A percentile compares a stretch with the other conserved stretches of the same genome.
Evolutionary conservation across 2,329 filamentous ascomycete genomes (phyloP).

Genomic region (Fusarium drepaniforme): DNA sequence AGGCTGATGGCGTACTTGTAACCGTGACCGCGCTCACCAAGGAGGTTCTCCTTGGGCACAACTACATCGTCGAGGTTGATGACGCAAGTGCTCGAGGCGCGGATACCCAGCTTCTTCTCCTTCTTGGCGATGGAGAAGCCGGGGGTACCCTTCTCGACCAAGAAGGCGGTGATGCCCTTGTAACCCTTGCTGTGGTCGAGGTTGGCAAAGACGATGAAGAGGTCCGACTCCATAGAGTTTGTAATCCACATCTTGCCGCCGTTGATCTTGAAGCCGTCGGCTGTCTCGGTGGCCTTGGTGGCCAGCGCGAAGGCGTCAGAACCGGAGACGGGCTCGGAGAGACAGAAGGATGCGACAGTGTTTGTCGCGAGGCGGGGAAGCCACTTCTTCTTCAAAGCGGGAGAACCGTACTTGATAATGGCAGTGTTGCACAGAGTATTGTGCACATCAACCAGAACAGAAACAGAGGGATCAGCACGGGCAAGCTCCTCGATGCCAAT

Average conservation of each 20-base stretch:
- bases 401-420: slow-evolving; percentile 85
- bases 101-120: slow-evolving; percentile 99
- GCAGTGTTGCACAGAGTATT: slow-evolving; percentile 98
- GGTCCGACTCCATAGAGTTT: slow-evolving; percentile 91
- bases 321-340: slow-evolving; percentile 92
- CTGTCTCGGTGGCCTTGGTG: slow-evolving; percentile 88
- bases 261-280: slow-evolving; percentile 85
- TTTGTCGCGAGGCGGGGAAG: slow-evolving; percentile 90
- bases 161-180: slow-evolving; percentile 95
- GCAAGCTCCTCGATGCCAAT: slow-evolving; percentile 98
- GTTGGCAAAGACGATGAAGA: slow-evolving; percentile 99
- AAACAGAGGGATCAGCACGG: slow-evolving; percentile 92
- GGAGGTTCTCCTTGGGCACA: slow-evolving; percentile 86
- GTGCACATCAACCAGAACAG: slow-evolving; percentile 96
- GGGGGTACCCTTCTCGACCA: slow-evolving; percentile 89
- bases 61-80: slow-evolving; percentile 98
- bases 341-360: slow-evolving; percentile 91
- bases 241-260: slow-evolving; percentile 99
- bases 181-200: slow-evolving; percentile 92
- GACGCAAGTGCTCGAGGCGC: slow-evolving; percentile 94
- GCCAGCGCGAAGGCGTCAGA: slow-evolving; percentile 96
- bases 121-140: slow-evolving; percentile 99
- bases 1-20: slow-evolving; percentile 98
- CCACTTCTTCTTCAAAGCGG: slow-evolving; percentile 84
- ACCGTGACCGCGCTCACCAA: slow-evolving; percentile 89